A percentile compares a stretch with the other conserved stretches of the same genome.
Evolutionary conservation across 164 flowering plant genomes (phyloP).

Genomic region (Annona squamosa): DNA sequence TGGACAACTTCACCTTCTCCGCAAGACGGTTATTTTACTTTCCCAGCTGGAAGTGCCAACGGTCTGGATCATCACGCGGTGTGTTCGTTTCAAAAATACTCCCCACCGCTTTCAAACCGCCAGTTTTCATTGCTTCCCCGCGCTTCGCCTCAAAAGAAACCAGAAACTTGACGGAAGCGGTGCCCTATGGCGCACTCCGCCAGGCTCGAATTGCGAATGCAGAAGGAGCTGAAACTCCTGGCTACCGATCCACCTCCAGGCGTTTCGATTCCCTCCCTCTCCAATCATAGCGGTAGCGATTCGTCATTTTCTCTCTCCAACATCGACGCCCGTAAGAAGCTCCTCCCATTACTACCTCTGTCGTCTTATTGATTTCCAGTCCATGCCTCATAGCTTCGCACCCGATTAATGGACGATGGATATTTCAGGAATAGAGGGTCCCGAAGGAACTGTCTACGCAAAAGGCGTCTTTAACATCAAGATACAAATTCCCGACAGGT

Average conservation of each 20-base stretch:
- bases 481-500: conserved; percentile 89
- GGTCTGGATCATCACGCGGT: no score
- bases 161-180: neutral
- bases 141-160: neutral
- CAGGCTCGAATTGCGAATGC: conserved; percentile 74
- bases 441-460: conserved; percentile 69
- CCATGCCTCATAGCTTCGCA: neutral
- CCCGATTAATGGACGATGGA: neutral
- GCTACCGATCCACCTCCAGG: conserved; percentile 78
- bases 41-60: no score
- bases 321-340: conserved; percentile 47
- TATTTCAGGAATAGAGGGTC: conserved; percentile 58
- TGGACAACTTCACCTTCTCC: no score
- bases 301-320: conserved; percentile 33
- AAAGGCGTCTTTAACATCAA: conserved; percentile 54
- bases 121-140: no score
- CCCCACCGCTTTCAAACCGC: no score
- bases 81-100: no score
- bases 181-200: conserved; percentile 67
- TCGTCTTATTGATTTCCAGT: neutral
- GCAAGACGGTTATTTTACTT: no score
- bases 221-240: conserved; percentile 77
- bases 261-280: conserved; percentile 55
- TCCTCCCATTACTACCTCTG: neutral
- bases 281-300: conserved; percentile 20